Evolutionary conservation across 2,329 filamentous ascomycete species (phyloP).

Genomic region (Colletotrichum sp.): DNA sequence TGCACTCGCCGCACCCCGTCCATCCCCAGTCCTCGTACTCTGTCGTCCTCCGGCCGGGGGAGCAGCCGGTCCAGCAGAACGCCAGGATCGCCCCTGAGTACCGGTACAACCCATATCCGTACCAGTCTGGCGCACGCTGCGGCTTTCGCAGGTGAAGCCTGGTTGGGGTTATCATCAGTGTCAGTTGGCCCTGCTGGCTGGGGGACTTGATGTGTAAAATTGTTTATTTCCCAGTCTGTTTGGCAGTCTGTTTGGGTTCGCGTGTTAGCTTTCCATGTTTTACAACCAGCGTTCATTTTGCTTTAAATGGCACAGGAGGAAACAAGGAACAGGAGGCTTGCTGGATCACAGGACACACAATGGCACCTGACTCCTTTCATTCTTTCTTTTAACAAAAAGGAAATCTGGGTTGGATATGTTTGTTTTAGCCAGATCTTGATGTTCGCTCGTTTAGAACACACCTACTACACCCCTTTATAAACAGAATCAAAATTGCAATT

Average conservation of each 20-base stretch:
- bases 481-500: neutral
- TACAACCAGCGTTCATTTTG: neutral
- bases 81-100: neutral
- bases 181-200: neutral
- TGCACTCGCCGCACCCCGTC: neutral
- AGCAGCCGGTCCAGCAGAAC: neutral
- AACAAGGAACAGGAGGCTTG: neutral
- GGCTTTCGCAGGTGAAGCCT: neutral
- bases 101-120: neutral
- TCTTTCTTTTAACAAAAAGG: neutral
- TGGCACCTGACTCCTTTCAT: neutral
- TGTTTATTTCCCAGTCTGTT: neutral
- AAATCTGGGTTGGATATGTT: neutral
- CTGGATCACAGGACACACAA: slow-evolving; percentile 16
- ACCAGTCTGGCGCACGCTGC: neutral
- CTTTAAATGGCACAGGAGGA: neutral
- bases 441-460: neutral
- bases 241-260: neutral
- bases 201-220: neutral
- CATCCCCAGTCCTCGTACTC: neutral
- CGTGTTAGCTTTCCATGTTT: neutral
- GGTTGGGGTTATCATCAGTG: neutral
- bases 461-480: neutral
- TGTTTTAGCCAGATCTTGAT: neutral
- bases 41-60: neutral